Base-by-base conservation (phyloP, 441 rosid genomes). In the Erodium moschatum region DNA sequence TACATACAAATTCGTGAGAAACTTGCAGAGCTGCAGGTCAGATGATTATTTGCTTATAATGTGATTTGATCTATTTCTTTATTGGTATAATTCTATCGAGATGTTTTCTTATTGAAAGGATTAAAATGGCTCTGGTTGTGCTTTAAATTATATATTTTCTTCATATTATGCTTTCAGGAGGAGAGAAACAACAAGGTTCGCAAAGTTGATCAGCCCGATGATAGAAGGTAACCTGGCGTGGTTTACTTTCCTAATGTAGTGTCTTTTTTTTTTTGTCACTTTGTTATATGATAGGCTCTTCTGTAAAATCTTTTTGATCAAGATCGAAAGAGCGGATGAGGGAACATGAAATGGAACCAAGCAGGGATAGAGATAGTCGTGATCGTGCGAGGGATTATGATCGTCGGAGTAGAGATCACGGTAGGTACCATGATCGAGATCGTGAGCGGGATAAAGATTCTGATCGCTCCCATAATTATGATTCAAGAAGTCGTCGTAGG, bases 321-420 rank as follows among this genome's bases (percentile, higher is more conserved):
- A 91, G 96, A 78, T 87, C 96, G 67, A 91, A 83, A 79, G 97
- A 91, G 74, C 81, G 78, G 77, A 88, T 87, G 21, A 85, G 70
- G 73, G 97, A 90, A 71, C 82, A 21, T 68, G 96, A 86, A 16
- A 78, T 73, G 40, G 98, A 44, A 44, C 50, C 50, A 44, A 44
- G 50, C n/a, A 44, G 50, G 50, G 50, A 44, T 44, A 11, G 84
- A 48, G 89, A 82, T 67, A 88, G 82, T 75, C 95, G 86, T 75
- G 98, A 91, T 63, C 80, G 67, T 50, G 91, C 86, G 72, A 85
- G 86, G 82, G 97, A 93, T 80, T 13, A 81, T 75, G 97, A 89
- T 77, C 89, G 85, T 31, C 82, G 89, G 81, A 89, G 91, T 80
- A 85, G 92, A 76, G 92, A 87, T 70, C 83, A 81, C 35, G 97